A percentile compares a stretch with the other conserved stretches of the same genome.
Conservation (phyloP, 164 flowering plant genomes). For the Euptelea pleiosperma region DNA sequence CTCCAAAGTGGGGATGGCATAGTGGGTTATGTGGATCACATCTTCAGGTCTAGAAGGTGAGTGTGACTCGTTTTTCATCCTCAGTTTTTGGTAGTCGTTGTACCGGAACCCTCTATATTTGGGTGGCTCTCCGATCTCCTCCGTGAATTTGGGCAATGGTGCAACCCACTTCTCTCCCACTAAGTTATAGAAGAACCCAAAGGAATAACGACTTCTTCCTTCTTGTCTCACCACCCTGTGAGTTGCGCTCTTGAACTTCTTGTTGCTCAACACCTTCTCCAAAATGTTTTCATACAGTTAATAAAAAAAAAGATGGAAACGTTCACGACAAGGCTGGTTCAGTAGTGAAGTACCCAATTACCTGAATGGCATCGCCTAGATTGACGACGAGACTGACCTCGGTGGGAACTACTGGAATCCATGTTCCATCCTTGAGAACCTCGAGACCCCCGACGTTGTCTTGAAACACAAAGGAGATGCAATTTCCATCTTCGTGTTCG, state of each 20-base stretch:
- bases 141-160: slow-evolving; percentile 31
- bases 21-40: slow-evolving; percentile 33
- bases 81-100: slow-evolving; percentile 36
- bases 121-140: slow-evolving; percentile 34
- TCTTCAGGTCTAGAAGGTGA: slow-evolving; percentile 42
- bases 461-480: no score
- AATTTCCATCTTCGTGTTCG: slow-evolving; percentile 42
- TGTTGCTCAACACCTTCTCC: slow-evolving; percentile 44
- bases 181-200: slow-evolving; percentile 37
- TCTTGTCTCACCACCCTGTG: slow-evolving; percentile 44
- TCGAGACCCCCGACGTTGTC: no score
- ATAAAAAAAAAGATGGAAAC: background rate
- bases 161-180: slow-evolving; percentile 49
- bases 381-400: no score
- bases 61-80: slow-evolving; percentile 41
- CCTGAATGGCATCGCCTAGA: no score
- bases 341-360: no score
- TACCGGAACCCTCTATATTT: slow-evolving; percentile 39
- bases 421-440: no score
- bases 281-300: background rate
- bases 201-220: slow-evolving; percentile 33
- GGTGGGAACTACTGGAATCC: no score
- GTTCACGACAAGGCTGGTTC: background rate
- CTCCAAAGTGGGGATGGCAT: no score
- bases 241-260: slow-evolving; percentile 46